These are phyloP conservation scores for Edaphochlamys debaryana DNA, from an alignment of 139 green algal species.

Conservation along the genomic window DNA sequence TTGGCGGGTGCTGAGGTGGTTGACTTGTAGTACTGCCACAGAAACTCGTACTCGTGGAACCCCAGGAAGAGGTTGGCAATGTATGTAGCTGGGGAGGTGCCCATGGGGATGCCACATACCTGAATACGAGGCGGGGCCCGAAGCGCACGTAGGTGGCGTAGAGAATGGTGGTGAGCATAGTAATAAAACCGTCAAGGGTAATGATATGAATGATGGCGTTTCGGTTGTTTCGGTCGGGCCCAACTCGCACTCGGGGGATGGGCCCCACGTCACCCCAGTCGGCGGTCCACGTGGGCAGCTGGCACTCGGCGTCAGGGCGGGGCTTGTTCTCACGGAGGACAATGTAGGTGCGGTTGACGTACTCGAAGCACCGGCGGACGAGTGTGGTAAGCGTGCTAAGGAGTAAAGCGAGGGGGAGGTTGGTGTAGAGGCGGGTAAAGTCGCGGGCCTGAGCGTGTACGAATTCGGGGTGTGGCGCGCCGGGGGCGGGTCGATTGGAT, in stretches of 20 bases:
- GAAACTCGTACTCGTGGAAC: background rate
- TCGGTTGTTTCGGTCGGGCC: background rate
- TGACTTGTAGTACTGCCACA: background rate
- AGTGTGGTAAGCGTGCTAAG: background rate
- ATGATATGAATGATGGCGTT: background rate
- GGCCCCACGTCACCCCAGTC: no score
- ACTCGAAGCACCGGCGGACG: background rate
- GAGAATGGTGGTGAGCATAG: background rate
- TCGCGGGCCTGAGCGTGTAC: background rate
- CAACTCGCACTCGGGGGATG: no score
- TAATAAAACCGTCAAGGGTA: background rate
- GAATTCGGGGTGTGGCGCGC: no score
- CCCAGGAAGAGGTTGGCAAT: conserved; percentile 18
- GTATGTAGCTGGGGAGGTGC: background rate
- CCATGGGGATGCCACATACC: no score
- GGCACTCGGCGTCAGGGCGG: background rate
- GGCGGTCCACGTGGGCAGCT: background rate
- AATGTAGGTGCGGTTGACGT: background rate
- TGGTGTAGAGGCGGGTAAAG: background rate
- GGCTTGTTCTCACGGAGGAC: background rate
- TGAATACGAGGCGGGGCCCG: background rate
- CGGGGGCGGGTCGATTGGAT: no score
- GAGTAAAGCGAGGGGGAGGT: background rate
- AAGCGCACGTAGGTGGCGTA: background rate
- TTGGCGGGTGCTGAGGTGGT: no score